Conservation (phyloP, 1,284 basidiomycete species). For the Rhizoctonia solani region DNA sequence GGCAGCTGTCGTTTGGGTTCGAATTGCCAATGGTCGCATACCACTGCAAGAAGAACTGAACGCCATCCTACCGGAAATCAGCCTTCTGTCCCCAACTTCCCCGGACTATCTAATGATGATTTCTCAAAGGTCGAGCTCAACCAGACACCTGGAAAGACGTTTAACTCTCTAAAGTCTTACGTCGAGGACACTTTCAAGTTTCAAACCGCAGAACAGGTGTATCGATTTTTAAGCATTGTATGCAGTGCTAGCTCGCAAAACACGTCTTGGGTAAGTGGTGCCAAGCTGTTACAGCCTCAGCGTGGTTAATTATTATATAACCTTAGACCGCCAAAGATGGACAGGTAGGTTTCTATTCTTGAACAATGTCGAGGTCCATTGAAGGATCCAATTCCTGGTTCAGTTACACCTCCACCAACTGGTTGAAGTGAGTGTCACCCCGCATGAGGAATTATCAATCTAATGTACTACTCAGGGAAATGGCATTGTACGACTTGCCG, state of each 20-base stretch:
- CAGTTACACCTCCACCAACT: background rate
- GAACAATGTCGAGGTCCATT: background rate
- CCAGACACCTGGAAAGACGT: slow-evolving; percentile 53
- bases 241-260: slow-evolving; percentile 55
- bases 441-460: background rate
- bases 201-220: slow-evolving; percentile 48
- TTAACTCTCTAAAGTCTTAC: slow-evolving; percentile 56
- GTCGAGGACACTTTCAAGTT: slow-evolving; percentile 54
- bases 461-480: background rate
- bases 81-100: background rate
- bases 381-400: background rate
- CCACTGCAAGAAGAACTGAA: too few species aligned
- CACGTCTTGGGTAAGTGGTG: slow-evolving; percentile 55
- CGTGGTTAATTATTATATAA: background rate
- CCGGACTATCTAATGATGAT: slow-evolving; percentile 5
- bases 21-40: too few species aligned
- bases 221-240: slow-evolving; percentile 55
- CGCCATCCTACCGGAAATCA: too few species aligned
- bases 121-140: slow-evolving; percentile 16
- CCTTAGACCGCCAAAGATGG: slow-evolving; percentile 10
- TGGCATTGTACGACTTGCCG: slow-evolving; percentile 3
- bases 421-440: background rate
- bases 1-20: too few species aligned
- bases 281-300: background rate
- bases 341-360: background rate